Conservation (phyloP, 257 asterid genomes). For the Echium plantagineum region DNA sequence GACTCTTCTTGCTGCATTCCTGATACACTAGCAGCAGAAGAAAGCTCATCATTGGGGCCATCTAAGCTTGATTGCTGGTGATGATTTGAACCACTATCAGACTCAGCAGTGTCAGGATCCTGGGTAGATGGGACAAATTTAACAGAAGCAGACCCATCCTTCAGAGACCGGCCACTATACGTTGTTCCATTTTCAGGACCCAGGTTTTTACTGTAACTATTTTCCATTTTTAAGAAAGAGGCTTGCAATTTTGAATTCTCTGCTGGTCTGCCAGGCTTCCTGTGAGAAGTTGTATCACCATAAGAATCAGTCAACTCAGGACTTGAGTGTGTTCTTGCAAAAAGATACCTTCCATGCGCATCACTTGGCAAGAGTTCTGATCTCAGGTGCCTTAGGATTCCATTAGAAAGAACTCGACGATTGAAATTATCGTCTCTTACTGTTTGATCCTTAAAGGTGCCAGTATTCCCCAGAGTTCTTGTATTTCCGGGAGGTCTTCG, state of each 20-base stretch:
- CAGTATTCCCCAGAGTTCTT: conserved; percentile 33
- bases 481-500: conserved; percentile 30
- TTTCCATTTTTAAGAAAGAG: conserved; percentile 32
- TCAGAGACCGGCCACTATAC: conserved; percentile 33
- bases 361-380: conserved; percentile 48
- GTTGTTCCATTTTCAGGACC: conserved; percentile 41
- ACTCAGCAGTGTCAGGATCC: conserved; percentile 41
- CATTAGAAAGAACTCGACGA: conserved; percentile 33
- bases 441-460: conserved; percentile 30
- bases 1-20: conserved; percentile 72
- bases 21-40: conserved; percentile 42
- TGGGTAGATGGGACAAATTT: conserved; percentile 37
- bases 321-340: conserved; percentile 85
- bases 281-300: conserved; percentile 35
- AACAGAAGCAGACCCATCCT: conserved; percentile 30
- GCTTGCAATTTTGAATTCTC: conserved; percentile 38
- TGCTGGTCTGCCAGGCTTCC: conserved; percentile 27
- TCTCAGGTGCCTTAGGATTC: conserved; percentile 41
- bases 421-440: conserved; percentile 29
- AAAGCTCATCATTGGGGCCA: conserved; percentile 41
- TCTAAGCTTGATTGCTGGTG: conserved; percentile 44
- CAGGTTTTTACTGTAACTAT: conserved; percentile 30
- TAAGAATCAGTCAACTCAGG: conserved; percentile 84
- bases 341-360: conserved; percentile 43
- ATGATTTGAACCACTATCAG: conserved; percentile 40